Base-by-base conservation (phyloP, 805 yeast species). In the Kurtzmaniella fragi region DNA sequence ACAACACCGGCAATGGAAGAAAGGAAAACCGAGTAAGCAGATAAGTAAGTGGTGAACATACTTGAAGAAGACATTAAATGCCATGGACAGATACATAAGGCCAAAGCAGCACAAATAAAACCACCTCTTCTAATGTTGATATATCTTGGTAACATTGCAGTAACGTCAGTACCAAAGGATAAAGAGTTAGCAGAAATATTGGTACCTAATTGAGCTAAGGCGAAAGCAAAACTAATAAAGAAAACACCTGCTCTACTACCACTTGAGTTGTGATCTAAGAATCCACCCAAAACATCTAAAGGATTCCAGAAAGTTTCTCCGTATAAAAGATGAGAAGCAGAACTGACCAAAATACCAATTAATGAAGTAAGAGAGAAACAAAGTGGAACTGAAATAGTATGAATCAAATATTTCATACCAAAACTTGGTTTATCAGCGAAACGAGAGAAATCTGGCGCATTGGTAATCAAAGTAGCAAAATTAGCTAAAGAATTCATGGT, bases 371-470 rank as follows among this genome's bases (percentile, higher is more conserved):
- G 52, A 3, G 89, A 82, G 62, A 86, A 88, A 50, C 86, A 76
- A 15, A 84, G 43, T 28, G 96, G 95, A 44, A 89, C 78, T 2
- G 91, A 70, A 30, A 83, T 52, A 16, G 77, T 79, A 50, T 65
- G 65, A 14, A 65, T 70, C 36, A 64, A 45, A 40, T 66, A 66
- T 45, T 66, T 67, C 57, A 67, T 59, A 29, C 60, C 48, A 39
- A 62, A 63, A 5, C 67, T 52, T 8, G 69, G 66, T 41, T 55
- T 62, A 46, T 70, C 74, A 8, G 95, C 84, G 63, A 87, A 82
- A 60, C 96, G 77, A 17, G 95, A 74, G 61, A 88, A 88, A 67
- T 88, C 96, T 1, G 96, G 95, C 12, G 93, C 85, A 62, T 88
- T 88, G 39, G 84, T 75, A 53, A 89, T 84, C 52, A 88, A 72